These are phyloP conservation scores for Amoebophrya sp. DNA, from an alignment of 169 alveolate genomes.

Conservation along the genomic window DNA sequence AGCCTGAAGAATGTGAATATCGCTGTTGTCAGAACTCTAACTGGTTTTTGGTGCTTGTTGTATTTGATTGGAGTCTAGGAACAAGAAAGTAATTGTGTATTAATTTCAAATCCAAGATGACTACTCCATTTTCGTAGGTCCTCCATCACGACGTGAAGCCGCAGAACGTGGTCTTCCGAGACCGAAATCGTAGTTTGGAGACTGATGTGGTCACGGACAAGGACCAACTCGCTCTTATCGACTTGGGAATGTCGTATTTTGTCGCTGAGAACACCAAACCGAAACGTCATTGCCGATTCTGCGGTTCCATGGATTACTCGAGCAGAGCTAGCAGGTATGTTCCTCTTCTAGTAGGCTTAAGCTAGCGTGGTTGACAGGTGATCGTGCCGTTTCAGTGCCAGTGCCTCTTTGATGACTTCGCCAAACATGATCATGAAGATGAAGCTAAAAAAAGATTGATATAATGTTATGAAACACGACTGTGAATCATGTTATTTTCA, in stretches of 20 bases:
- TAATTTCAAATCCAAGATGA: too few relatives aligned
- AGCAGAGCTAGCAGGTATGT: neutral
- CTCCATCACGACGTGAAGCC: constrained; percentile 26
- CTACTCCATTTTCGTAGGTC: neutral
- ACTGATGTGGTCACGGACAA: neutral
- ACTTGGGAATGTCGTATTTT: neutral
- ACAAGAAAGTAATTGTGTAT: too few relatives aligned
- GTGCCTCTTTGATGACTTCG: neutral
- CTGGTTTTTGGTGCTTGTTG: too few relatives aligned
- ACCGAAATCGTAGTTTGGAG: neutral
- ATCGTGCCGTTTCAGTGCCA: neutral
- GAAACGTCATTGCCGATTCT: neutral
- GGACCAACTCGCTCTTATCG: neutral
- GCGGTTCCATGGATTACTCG: neutral
- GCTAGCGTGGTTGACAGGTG: neutral
- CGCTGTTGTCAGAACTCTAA: too few relatives aligned
- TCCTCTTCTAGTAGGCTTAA: neutral
- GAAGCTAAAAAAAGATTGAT: too few relatives aligned
- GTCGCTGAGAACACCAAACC: neutral
- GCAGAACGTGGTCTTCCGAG: constrained; percentile 19
- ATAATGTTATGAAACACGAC: too few relatives aligned
- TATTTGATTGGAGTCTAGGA: too few relatives aligned
- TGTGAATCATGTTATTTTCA: too few relatives aligned
- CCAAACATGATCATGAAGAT: neutral
- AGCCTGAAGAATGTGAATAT: too few relatives aligned